Evolutionary conservation across 345 rosid species (phyloP).

Genomic region (Populus alba): DNA sequence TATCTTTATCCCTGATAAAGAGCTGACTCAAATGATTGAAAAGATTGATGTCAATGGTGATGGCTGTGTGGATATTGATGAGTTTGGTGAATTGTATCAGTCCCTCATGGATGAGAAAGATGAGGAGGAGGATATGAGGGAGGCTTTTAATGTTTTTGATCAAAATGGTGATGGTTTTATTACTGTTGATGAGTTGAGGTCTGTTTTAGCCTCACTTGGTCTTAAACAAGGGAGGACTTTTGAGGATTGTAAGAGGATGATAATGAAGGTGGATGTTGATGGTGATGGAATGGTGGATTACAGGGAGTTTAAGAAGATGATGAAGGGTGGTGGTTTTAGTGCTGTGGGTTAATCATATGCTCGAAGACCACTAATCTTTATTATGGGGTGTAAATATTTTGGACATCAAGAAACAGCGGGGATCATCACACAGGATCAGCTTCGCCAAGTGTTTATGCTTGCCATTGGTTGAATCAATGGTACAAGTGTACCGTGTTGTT

Average conservation of each 20-base stretch:
- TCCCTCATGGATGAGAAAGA: conserved; percentile 46
- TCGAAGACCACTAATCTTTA: background rate
- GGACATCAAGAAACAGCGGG: background rate
- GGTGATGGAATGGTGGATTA: conserved; percentile 81
- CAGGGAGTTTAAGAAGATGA: conserved; percentile 44
- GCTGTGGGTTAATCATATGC: conserved; percentile 3
- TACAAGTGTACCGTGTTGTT: background rate
- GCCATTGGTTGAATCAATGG: background rate
- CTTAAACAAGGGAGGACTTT: conserved; percentile 63
- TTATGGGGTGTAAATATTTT: conserved; percentile 3
- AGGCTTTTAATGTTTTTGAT: conserved; percentile 87
- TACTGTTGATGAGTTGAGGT: conserved; percentile 67
- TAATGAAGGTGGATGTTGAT: conserved; percentile 71
- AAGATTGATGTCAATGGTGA: conserved; percentile 26
- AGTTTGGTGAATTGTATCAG: conserved; percentile 59
- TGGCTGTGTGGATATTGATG: conserved; percentile 55
- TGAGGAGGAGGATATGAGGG: conserved; percentile 70
- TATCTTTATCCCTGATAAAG: conserved; percentile 57
- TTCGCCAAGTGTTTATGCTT: background rate
- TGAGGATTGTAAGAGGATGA: conserved; percentile 81
- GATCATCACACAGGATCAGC: background rate
- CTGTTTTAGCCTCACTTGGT: conserved; percentile 71
- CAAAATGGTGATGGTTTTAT: conserved; percentile 83
- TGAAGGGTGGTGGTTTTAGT: conserved; percentile 36
- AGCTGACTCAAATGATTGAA: conserved; percentile 39